A percentile compares a stretch with the other conserved stretches of the same genome.
Evolutionary conservation across 345 rosid genomes (phyloP).

Genomic region (Eucalyptus camaldulensis): DNA sequence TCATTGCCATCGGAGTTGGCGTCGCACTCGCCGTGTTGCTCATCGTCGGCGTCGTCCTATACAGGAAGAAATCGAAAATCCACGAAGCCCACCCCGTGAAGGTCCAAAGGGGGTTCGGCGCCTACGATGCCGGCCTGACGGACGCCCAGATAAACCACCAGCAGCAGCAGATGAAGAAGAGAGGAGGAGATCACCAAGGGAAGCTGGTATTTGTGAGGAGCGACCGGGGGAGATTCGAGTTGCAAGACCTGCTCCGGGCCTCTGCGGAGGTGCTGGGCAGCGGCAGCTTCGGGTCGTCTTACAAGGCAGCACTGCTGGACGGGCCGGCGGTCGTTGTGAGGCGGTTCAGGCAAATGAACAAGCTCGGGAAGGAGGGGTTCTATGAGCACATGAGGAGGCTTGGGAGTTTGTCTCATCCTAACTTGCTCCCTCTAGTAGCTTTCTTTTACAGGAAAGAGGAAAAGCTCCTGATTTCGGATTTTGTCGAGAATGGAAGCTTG

Average conservation of each 20-base stretch:
- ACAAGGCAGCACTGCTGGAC: slow-evolving; percentile 46
- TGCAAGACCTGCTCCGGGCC: slow-evolving; percentile 71
- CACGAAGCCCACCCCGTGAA: slow-evolving; percentile 1
- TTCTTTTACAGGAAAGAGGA: slow-evolving; percentile 68
- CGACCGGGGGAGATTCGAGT: slow-evolving; percentile 44
- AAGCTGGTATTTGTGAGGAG: slow-evolving; percentile 40
- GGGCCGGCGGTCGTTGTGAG: slow-evolving; percentile 67
- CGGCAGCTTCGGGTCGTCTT: slow-evolving; percentile 70
- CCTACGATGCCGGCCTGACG: neutral
- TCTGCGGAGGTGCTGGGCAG: slow-evolving; percentile 78
- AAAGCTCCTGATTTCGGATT: slow-evolving; percentile 70
- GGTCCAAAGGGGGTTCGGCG: slow-evolving; percentile 2
- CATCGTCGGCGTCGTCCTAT: neutral
- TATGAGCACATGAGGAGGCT: slow-evolving; percentile 57
- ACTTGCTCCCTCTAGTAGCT: slow-evolving; percentile 59
- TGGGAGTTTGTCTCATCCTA: slow-evolving; percentile 59
- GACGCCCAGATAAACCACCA: neutral
- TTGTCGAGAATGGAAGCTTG: slow-evolving; percentile 53
- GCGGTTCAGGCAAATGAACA: slow-evolving; percentile 64
- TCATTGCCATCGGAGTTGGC: slow-evolving; percentile 9
- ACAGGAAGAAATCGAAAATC: neutral
- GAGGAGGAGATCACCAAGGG: neutral
- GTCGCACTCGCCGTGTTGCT: neutral
- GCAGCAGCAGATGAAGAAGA: neutral
- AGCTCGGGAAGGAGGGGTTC: slow-evolving; percentile 44